Evolutionary conservation across 768 basidiomycete genomes (phyloP), one percentile per base, ranked within the genome.

Genomic region (Trametes coccinea): DNA sequence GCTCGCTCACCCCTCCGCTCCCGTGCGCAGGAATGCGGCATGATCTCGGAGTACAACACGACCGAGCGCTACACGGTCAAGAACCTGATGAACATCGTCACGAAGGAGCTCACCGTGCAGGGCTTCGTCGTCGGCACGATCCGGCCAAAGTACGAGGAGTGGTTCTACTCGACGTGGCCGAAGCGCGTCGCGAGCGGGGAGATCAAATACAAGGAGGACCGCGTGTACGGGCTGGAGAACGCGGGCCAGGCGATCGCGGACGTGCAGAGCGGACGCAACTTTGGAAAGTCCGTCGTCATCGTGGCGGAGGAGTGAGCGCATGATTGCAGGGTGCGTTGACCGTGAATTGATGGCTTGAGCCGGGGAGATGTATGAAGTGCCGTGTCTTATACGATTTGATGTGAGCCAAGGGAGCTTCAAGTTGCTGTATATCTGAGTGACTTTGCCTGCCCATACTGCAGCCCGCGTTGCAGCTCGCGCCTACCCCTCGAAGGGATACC

Each of bases 161-260:
- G 64, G 54, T 78, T 77, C 61, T 72, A 72, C 59, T 11, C 58
- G 37, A 72, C 71, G 59, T 60, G 75, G 43, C 73, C 73, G 4
- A 30, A 34, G 11, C 52, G 68, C 14, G 63, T 77, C 51, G 73
- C 74, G 22, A 33, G 62, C 53, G 74, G 77, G 41, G 56, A 75
- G 66, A 69, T 80, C 68, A 72, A 76, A 67, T 72, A 75, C 65
- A 59, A 68, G 58, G 74, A 80, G 66, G 62, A 77, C 61, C 50
- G 69, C 47, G 65, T 65, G 54, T 55, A 66, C 51, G 74, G 78
- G 9, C 66, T 80, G 11, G 69, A 75, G 58, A 61, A 70, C 37
- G 72, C 69, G 2, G 74, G 74, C 1, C 61, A 77, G 59, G 77
- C 74, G 46, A 65, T 80, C 46, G 10, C 68, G 9, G 72, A 72